Conservation (phyloP, 371 early-diverging fungal species). For the Lichtheimia ornata region DNA sequence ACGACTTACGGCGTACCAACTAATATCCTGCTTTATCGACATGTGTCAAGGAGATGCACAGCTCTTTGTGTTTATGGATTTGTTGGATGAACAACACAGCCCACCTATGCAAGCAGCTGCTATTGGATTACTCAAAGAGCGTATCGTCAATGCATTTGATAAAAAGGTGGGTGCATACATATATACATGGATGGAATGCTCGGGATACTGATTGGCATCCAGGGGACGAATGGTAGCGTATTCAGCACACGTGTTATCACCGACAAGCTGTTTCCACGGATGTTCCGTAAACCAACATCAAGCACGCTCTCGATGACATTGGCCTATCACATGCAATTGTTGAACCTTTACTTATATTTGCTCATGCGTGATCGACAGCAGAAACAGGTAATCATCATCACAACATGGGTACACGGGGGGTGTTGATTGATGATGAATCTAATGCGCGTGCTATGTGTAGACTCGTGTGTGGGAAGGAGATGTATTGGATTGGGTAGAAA, state of each 20-base stretch:
- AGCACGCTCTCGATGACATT: conserved; percentile 19
- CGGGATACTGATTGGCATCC: too few relatives aligned
- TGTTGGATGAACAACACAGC: conserved; percentile 22
- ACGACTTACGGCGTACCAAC: conserved; percentile 22
- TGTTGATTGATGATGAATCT: background rate
- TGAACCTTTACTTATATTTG: conserved; percentile 43
- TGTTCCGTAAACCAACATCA: conserved; percentile 9
- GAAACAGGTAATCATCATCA: conserved; percentile 13
- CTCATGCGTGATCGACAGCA: conserved; percentile 34
- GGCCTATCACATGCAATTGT: conserved; percentile 35
- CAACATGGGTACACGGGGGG: too few relatives aligned
- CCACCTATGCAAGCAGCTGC: conserved; percentile 30
- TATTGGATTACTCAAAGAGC: conserved; percentile 30
- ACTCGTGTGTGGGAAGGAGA: conserved; percentile 5
- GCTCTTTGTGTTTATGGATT: conserved; percentile 21
- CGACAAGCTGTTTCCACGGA: conserved; percentile 17
- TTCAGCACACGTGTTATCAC: conserved; percentile 15
- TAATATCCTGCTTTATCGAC: conserved; percentile 22
- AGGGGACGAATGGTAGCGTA: background rate
- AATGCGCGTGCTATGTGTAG: background rate
- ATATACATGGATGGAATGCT: too few relatives aligned
- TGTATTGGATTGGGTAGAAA: conserved; percentile 1
- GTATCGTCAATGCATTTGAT: conserved; percentile 17
- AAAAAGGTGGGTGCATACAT: background rate
- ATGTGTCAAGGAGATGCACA: conserved; percentile 24